Base-by-base conservation (phyloP, 345 rosid genomes). In the Turnera subulata region DNA sequence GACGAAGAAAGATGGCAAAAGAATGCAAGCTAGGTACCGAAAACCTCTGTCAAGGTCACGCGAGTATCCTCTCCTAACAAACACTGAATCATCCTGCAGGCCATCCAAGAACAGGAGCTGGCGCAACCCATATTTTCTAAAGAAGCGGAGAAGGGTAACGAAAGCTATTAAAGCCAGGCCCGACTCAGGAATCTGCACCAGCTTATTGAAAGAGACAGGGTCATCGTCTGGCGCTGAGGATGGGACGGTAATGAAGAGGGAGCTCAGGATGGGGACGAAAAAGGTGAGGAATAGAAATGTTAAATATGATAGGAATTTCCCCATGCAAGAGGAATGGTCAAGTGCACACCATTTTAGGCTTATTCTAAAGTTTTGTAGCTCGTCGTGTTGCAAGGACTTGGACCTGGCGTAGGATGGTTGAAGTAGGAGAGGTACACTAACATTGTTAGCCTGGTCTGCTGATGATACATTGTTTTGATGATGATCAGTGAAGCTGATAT, bases 31-130 rank as follows among this genome's bases (percentile, higher is more conserved):
- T 1, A 89, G 74, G 72, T 70, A 74, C 13, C 86, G 83, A 47
- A 89, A 80, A 6, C 85, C 78, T 65, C 65, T 77, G 62, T 82
- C 82, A 29, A 84, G 84, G 71, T 82, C 84, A 0, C 51, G 57
- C 0, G 84, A 64, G 62, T 82, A 89, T 17, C 85, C 75, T 2
- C 62, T 72, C 60, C 74, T 68, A 50, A 83, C 82, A 0, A 68
- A 73, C 20, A 69, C 46, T 0, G 86, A 73, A 58, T 89, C 91
- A 5, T 72, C 63, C 20, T 67, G 78, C 0, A 85, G 56, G 5
- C 59, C 85, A 32, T 89, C 86, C 21, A 82, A 83, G 57, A 85
- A 86, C 60, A 85, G 65, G 70, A 89, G 87, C 53, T 85, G 80
- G 19, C 77, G 72, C 21, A 85, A 75, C 4, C 79, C 74, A 13